Percentiles rank a stretch among this genome's conserved stretches.
phyloP scores from a whole-genome alignment of 805 yeast genomes.

The Barnettozyma californica region DNA sequence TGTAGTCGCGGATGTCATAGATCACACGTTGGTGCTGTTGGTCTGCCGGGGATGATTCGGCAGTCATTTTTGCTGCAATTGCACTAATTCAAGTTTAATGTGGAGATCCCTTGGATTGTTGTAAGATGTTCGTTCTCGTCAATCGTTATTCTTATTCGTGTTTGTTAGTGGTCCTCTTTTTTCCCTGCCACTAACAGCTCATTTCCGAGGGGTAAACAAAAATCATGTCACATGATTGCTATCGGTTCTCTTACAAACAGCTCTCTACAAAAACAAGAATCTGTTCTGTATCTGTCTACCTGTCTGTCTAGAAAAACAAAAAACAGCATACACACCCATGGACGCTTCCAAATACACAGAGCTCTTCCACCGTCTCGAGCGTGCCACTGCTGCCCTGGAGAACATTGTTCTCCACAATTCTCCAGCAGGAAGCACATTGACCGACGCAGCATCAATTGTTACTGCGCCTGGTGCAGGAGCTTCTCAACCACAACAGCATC shows the following conservation, averaged over 20 bases:
- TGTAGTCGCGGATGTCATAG: slow-evolving; percentile 20
- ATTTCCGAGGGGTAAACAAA: neutral
- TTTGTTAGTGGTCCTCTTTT: too few species aligned
- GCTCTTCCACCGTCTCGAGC: slow-evolving; percentile 19
- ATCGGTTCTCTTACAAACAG: neutral
- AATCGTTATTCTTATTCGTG: too few species aligned
- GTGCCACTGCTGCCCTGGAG: slow-evolving; percentile 25
- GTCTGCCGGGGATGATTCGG: neutral
- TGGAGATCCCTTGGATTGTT: too few species aligned
- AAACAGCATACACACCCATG: neutral
- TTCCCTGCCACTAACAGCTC: too few species aligned
- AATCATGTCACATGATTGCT: too few species aligned
- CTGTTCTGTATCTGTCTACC: too few species aligned
- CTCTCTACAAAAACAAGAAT: too few species aligned
- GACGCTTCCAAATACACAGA: slow-evolving; percentile 10
- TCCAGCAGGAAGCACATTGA: neutral
- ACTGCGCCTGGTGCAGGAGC: too few species aligned
- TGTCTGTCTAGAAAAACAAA: neutral
- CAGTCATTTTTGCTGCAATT: too few species aligned
- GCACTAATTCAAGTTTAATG: too few species aligned
- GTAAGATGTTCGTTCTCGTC: too few species aligned
- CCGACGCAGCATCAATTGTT: neutral
- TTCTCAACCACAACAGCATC: neutral
- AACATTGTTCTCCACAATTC: slow-evolving; percentile 19
- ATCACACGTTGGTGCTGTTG: too few species aligned